Evolutionary conservation across 306 rosid genomes (phyloP).

Genomic region (Begonia masoniana): DNA sequence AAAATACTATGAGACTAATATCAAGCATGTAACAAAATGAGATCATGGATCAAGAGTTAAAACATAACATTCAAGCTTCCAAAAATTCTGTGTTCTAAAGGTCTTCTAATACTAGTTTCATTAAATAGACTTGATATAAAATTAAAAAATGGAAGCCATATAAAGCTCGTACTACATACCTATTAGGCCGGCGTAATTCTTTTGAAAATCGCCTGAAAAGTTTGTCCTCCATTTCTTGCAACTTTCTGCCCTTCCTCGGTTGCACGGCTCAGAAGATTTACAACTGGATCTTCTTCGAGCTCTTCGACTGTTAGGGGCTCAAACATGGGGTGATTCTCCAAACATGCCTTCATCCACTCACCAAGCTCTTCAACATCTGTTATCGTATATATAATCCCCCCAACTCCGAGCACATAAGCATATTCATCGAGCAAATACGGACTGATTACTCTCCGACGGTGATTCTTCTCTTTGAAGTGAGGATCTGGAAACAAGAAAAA

Average conservation of each 20-base stretch:
- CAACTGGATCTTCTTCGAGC: constrained; percentile 75
- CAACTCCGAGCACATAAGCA: constrained; percentile 59
- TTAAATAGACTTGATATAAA: too few relatives aligned
- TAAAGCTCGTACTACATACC: too few relatives aligned
- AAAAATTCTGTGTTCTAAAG: too few relatives aligned
- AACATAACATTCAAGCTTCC: too few relatives aligned
- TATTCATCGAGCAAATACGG: constrained; percentile 82
- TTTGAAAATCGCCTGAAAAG: constrained; percentile 63
- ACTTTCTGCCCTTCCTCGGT: constrained; percentile 99
- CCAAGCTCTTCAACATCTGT: constrained; percentile 96
- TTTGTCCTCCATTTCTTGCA: constrained; percentile 85
- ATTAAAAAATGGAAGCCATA: too few relatives aligned
- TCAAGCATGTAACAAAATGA: too few relatives aligned
- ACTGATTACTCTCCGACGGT: constrained; percentile 86
- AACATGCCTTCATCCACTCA: constrained; percentile 84
- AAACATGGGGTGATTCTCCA: constrained; percentile 80
- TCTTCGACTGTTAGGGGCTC: constrained; percentile 60
- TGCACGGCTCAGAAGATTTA: constrained; percentile 55
- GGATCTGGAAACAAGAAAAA: constrained; percentile 97
- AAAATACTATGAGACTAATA: too few relatives aligned
- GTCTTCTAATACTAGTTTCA: too few relatives aligned
- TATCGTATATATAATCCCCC: constrained; percentile 82
- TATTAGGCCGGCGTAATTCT: constrained; percentile 31
- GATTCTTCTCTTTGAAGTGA: constrained; percentile 98
- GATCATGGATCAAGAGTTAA: too few relatives aligned